These are phyloP conservation scores for Grigorovia jiainica DNA, from an alignment of 805 yeast genomes.

Conservation along the genomic window DNA sequence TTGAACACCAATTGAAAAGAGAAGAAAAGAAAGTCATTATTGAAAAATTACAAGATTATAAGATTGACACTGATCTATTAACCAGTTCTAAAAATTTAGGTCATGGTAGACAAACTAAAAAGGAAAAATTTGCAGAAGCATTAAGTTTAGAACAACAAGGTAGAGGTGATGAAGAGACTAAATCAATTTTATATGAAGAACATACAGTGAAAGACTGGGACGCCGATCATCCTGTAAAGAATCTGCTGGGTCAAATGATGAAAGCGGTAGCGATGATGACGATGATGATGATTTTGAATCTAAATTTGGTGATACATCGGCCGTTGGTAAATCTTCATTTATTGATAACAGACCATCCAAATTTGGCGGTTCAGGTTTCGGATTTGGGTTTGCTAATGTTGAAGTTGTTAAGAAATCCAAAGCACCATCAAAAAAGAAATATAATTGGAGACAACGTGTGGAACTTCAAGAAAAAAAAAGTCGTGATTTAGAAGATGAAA, in stretches of 20 bases:
- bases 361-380: slow-evolving; percentile 53
- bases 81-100: slow-evolving; percentile 75
- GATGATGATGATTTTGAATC: slow-evolving; percentile 22
- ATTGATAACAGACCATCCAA: slow-evolving; percentile 63
- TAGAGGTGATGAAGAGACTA: slow-evolving; percentile 49
- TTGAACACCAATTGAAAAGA: slow-evolving; percentile 79
- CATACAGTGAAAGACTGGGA: slow-evolving; percentile 57
- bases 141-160: slow-evolving; percentile 64
- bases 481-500: slow-evolving; percentile 45
- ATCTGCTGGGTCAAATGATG: slow-evolving; percentile 9
- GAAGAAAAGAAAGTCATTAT: slow-evolving; percentile 78
- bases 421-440: slow-evolving; percentile 38
- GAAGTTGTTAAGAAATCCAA: slow-evolving; percentile 35
- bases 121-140: slow-evolving; percentile 68
- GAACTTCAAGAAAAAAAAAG: slow-evolving; percentile 38
- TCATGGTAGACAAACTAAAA: slow-evolving; percentile 55
- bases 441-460: slow-evolving; percentile 63
- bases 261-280: slow-evolving; percentile 16
- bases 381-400: slow-evolving; percentile 57
- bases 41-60: slow-evolving; percentile 54
- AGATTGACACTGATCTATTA: slow-evolving; percentile 59
- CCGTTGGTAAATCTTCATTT: slow-evolving; percentile 34
- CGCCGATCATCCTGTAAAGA: slow-evolving; percentile 25
- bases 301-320: slow-evolving; percentile 16
- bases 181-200: slow-evolving; percentile 60